phyloP scores from a whole-genome alignment of 202 grass and related monocot species.

The Elaeis oleifera region DNA sequence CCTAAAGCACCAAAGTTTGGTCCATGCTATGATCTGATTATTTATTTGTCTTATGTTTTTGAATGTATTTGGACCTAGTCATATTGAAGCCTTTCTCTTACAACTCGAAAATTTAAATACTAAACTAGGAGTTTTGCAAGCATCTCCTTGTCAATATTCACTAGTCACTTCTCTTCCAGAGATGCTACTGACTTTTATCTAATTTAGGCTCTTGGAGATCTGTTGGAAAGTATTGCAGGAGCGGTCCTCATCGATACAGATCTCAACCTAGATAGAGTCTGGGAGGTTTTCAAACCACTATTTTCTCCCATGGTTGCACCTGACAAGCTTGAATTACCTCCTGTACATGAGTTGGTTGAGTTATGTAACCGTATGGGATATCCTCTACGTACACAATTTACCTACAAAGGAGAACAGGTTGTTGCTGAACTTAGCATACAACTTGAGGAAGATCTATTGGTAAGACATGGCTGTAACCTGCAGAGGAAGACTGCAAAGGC shows the following conservation, averaged over 20 bases:
- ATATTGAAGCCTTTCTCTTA: no score
- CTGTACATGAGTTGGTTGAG: neutral
- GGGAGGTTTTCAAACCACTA: neutral
- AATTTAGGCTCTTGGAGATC: neutral
- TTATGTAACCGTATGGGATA: neutral
- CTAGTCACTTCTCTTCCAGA: neutral
- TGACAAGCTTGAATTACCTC: slow-evolving; percentile 1
- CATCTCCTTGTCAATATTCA: no score
- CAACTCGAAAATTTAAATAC: no score
- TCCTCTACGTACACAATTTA: neutral
- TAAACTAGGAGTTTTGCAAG: no score
- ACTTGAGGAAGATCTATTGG: neutral
- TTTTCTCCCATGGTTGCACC: neutral
- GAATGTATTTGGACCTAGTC: no score
- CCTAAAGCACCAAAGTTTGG: slow-evolving; percentile 1
- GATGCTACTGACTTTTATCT: neutral
- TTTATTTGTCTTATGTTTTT: no score
- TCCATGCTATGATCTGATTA: neutral
- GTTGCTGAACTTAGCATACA: neutral
- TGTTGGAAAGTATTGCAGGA: slow-evolving; percentile 3
- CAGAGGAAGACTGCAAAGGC: neutral
- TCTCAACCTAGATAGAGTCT: neutral
- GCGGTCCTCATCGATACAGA: neutral
- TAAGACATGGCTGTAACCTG: neutral
- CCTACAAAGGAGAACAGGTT: neutral